Evolutionary conservation across 495 filamentous ascomycete species (phyloP).

Genomic region (Hypoxylon cercidicola): DNA sequence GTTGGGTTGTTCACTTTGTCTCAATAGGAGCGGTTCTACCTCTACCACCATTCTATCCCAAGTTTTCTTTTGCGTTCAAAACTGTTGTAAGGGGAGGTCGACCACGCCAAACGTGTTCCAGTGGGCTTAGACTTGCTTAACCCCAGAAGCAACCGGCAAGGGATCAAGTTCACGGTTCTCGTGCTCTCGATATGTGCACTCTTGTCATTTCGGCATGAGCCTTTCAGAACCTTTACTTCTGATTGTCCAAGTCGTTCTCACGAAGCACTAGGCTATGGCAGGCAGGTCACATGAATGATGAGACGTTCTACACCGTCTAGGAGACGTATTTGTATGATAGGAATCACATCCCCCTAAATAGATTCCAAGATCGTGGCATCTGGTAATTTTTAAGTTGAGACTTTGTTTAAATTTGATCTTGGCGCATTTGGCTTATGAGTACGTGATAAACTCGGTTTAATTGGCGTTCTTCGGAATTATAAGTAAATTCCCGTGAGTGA

Average conservation of each 20-base stretch:
- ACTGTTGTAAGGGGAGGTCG: too few species aligned
- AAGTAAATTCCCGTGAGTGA: background rate
- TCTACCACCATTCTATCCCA: too few species aligned
- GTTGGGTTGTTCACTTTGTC: too few species aligned
- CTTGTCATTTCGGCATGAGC: conserved; percentile 36
- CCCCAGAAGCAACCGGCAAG: conserved; percentile 26
- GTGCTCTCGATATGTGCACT: background rate
- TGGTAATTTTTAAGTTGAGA: conserved; percentile 38
- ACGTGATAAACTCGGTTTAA: too few species aligned
- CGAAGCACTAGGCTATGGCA: conserved; percentile 18
- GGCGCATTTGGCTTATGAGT: too few species aligned
- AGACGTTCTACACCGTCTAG: conserved; percentile 23
- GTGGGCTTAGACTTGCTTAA: background rate
- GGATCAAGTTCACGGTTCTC: background rate
- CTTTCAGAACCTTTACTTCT: conserved; percentile 37
- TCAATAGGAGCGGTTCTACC: too few species aligned
- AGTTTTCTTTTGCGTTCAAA: too few species aligned
- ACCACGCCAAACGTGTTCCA: background rate
- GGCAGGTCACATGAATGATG: conserved; percentile 18
- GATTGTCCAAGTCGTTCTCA: conserved; percentile 31
- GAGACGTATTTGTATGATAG: conserved; percentile 41
- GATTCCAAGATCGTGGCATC: conserved; percentile 36
- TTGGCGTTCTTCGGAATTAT: background rate
- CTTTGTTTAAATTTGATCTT: conserved; percentile 5
- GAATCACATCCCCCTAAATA: conserved; percentile 27